Base-by-base conservation (phyloP, 2,329 filamentous ascomycete species). In the Bipolaris oryzae region DNA sequence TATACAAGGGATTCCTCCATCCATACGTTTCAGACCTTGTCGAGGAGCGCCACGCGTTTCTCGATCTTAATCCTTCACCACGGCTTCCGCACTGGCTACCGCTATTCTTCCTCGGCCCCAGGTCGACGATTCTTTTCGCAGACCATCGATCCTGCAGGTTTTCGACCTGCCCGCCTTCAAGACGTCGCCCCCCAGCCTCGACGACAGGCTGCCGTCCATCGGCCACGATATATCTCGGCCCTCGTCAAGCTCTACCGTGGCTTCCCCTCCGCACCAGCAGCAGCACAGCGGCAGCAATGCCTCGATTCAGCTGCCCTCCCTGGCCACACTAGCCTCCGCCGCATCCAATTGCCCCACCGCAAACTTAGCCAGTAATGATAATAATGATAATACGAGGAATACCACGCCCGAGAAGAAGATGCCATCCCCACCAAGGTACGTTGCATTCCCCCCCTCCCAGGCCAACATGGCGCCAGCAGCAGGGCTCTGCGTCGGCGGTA, bases 31-130 rank as follows among this genome's bases (percentile, higher is more conserved):
- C 21, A 43, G 47, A 53, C 42, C 44, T 46, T 16, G 23, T 57
- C 55, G 69, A 75, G 74, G 63, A 68, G 69, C 72, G 73, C 69
- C 55, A 62, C 61, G 71, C 73, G 74, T 76, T 74, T 75, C 73
- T 76, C 73, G 59, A 44, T 55, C 55, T 33, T 66, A 66, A 60
- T 64, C 60, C 43, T 54, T 41, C 69, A 76, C 48, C 68, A 84
- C 81, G 81, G 81, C 84, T 79, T 86, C 82, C 76, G 82, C 83
- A 71, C 82, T 86, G 76, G 83, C 83, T 77, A 81, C 82, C 70
- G 77, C 75, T 33, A 75, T 85, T 71, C 78, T 85, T 56, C 85
- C 84, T 71, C 79, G 82, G 82, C 82, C 84, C 64, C 81, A 84
- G 79, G 81, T 83, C 80, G 80, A 84, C 74, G 84, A 82, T 55